Evolutionary conservation across 768 basidiomycete genomes (phyloP).

Genomic region (Suillus luteus): DNA sequence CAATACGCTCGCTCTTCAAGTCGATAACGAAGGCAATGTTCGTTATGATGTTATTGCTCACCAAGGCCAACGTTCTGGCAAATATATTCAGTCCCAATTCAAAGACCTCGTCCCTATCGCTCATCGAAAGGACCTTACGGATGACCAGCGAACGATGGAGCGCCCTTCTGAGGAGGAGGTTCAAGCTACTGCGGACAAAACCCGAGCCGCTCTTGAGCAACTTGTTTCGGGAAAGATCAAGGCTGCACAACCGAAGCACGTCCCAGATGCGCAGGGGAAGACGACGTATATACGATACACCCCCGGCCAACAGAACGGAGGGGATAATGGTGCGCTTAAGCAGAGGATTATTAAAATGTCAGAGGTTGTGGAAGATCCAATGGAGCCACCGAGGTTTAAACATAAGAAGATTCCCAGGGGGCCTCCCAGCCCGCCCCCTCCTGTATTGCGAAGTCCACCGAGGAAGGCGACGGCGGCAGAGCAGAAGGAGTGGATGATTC

Average conservation of each 20-base stretch:
- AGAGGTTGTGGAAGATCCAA: conserved; percentile 94
- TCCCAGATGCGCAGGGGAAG: conserved; percentile 82
- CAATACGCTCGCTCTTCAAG: conserved; percentile 94
- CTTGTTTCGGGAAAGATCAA: conserved; percentile 96
- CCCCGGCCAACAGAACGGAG: conserved; percentile 82
- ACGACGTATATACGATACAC: conserved; percentile 95
- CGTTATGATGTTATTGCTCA: conserved; percentile 96
- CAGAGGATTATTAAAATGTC: conserved; percentile 99
- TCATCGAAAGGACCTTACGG: conserved; percentile 85
- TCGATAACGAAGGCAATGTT: conserved; percentile 94
- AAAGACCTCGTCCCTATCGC: conserved; percentile 94
- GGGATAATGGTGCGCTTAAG: conserved; percentile 60
- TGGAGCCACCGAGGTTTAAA: conserved; percentile 97
- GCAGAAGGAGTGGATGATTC: conserved; percentile 99
- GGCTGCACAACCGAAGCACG: conserved; percentile 95
- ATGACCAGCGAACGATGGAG: conserved; percentile 76
- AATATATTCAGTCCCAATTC: conserved; percentile 91
- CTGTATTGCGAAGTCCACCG: conserved; percentile 92
- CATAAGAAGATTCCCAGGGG: conserved; percentile 99
- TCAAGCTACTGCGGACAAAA: conserved; percentile 87
- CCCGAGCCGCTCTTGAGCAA: conserved; percentile 89
- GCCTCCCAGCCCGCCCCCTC: conserved; percentile 94
- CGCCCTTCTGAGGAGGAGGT: conserved; percentile 94
- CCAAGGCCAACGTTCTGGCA: conserved; percentile 88
- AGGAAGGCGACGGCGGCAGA: conserved; percentile 95